phyloP scores from a whole-genome alignment of 1,139 yeast genomes.

The Candida mesenterica region DNA sequence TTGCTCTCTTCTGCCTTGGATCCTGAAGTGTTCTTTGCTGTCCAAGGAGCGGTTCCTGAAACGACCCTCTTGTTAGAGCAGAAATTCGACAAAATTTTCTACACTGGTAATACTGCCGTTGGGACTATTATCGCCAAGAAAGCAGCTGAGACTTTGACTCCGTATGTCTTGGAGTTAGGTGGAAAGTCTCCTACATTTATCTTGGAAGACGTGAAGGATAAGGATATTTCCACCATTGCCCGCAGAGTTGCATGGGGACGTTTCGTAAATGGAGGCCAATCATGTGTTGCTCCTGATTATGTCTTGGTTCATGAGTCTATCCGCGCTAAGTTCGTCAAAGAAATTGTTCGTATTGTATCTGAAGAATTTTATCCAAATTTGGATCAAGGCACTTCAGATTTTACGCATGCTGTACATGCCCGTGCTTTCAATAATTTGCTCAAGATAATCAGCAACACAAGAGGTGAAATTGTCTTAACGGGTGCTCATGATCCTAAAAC shows the following conservation, averaged over 20 bases:
- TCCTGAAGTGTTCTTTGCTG: constrained; percentile 56
- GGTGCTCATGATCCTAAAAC: constrained; percentile 47
- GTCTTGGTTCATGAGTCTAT: constrained; percentile 60
- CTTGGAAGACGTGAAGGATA: constrained; percentile 47
- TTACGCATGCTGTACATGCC: constrained; percentile 64
- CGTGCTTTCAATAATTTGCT: constrained; percentile 55
- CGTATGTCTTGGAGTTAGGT: constrained; percentile 80
- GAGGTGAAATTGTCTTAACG: constrained; percentile 60
- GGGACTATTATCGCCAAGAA: constrained; percentile 77
- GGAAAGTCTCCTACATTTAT: constrained; percentile 86
- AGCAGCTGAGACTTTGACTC: constrained; percentile 84
- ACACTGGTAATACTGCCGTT: constrained; percentile 78
- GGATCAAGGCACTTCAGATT: constrained; percentile 29
- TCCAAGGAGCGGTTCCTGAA: constrained; percentile 75
- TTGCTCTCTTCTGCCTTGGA: constrained; percentile 56
- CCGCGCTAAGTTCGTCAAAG: constrained; percentile 40
- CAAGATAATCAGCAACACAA: constrained; percentile 46
- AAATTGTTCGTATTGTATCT: constrained; percentile 42
- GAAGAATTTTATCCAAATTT: constrained; percentile 47
- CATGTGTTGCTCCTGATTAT: constrained; percentile 89
- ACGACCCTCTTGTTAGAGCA: constrained; percentile 63
- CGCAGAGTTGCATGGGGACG: constrained; percentile 76
- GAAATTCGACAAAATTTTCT: constrained; percentile 78
- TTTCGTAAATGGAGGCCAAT: constrained; percentile 82
- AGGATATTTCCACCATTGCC: constrained; percentile 53